A percentile compares a stretch with the other conserved stretches of the same genome.
phyloP scores from a whole-genome alignment of 768 basidiomycete genomes.

The Myochromella boudieri region DNA sequence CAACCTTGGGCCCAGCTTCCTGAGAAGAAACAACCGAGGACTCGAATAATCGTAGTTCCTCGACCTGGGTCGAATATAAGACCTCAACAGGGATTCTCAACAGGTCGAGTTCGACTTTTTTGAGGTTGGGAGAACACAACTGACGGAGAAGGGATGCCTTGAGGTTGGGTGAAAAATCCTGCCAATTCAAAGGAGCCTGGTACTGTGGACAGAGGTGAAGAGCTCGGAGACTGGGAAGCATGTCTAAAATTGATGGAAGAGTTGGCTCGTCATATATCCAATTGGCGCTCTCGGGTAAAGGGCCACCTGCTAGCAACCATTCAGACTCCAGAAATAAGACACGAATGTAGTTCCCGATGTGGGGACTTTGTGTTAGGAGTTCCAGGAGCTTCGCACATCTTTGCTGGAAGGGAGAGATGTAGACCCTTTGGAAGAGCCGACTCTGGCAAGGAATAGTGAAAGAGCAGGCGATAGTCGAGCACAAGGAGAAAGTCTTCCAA shows the following conservation, averaged over 20 bases:
- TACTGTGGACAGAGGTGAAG: neutral
- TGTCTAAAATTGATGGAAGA: neutral
- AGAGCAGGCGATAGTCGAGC: neutral
- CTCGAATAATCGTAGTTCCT: neutral
- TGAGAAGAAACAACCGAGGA: neutral
- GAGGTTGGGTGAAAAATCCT: neutral
- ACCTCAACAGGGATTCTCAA: neutral
- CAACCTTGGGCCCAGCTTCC: neutral
- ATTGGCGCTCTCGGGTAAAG: no score
- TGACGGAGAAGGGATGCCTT: neutral
- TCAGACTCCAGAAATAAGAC: no score
- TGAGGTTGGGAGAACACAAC: neutral
- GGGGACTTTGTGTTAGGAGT: no score
- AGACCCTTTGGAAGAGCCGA: neutral
- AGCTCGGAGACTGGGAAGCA: neutral
- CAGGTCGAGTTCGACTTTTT: neutral
- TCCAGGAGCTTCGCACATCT: neutral
- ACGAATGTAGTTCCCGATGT: no score
- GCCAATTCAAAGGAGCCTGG: neutral
- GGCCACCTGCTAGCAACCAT: no score
- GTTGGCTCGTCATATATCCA: neutral
- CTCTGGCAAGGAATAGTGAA: neutral
- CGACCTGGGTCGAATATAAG: neutral
- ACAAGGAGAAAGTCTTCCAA: neutral
- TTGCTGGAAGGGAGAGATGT: neutral